phyloP scores from a whole-genome alignment of 2,329 filamentous ascomycete genomes.

The Fusarium citri region DNA sequence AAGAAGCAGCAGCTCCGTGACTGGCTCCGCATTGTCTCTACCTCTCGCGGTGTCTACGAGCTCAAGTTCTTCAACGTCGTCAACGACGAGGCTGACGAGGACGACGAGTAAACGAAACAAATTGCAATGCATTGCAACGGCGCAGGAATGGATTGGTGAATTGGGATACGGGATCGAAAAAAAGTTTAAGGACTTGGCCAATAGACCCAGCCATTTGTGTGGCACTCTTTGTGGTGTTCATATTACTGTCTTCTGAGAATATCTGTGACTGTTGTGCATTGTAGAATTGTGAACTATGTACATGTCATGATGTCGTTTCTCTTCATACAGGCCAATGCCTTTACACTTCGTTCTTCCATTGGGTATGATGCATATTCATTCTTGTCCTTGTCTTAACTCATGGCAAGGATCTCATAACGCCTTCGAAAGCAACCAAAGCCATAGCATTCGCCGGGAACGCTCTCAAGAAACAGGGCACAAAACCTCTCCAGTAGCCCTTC shows the following conservation, averaged over 20 bases:
- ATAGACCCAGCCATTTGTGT: conserved; percentile 49
- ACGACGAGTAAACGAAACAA: conserved; percentile 85
- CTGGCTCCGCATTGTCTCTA: conserved; percentile 99
- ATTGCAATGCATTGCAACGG: conserved; percentile 44
- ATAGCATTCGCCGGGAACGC: conserved; percentile 97
- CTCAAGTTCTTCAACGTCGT: conserved; percentile 99
- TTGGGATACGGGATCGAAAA: conserved; percentile 42
- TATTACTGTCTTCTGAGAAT: neutral
- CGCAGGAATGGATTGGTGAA: conserved; percentile 49
- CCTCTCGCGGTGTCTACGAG: conserved; percentile 98
- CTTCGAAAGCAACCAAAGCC: conserved; percentile 93
- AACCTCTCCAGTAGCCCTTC: conserved; percentile 91
- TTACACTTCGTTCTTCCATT: neutral
- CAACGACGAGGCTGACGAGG: conserved; percentile 96
- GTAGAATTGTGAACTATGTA: neutral
- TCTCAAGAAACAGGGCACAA: conserved; percentile 90
- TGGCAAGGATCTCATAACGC: conserved; percentile 79
- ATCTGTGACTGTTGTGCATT: neutral
- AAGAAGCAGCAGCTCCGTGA: conserved; percentile 99
- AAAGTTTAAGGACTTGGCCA: conserved; percentile 47
- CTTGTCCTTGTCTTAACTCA: conserved; percentile 39
- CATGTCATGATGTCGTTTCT: neutral
- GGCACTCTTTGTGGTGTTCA: conserved; percentile 48
- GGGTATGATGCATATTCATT: conserved; percentile 11
- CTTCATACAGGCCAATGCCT: neutral